Evolutionary conservation across 176 grass and related monocot species (phyloP), one percentile per base, ranked within the genome.

Genomic region (Juncus effusus): DNA sequence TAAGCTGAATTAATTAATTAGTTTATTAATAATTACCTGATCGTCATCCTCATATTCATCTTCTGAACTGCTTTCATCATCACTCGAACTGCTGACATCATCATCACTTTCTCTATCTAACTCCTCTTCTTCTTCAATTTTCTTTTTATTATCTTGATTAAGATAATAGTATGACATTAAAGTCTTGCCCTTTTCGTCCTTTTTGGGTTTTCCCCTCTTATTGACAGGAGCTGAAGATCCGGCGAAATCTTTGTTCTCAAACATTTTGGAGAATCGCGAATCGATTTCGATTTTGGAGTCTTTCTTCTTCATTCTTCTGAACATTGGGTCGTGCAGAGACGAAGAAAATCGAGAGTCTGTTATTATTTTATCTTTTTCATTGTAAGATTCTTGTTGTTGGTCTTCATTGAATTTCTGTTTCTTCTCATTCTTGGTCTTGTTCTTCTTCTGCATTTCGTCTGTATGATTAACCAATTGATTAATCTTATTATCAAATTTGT

Each of bases 151-250:
- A 2, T 96, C 78, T 56, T 78, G 79, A 61, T 83, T 81, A 58
- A 91, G 84, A 64, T 89, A 91, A 64, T 96, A 90, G 4, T 89
- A 74, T 44, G 88, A 64, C 59, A 96, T 67, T 19, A 88, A 85
- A 58, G 78, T 88, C 49, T 83, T 78, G 7, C 53, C 65, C 44
- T 51, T 67, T 2, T 65, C 60, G 56, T 57, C 86, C 81, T 79
- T 83, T 42, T 78, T 86, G 8, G 56, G 61, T 70, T 64, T 87
- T 37, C 87, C 84, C 3, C 82, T 78, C 85, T 91, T 96, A 77
- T 96, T 87, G 13, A 96, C 84, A 1, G 84, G 78, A 14, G 91
- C 92, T 0, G 61, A 56, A 1, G 85, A 82, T 2, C 79, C 52
- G 0, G 67, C 63, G 55, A 96, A 96, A 60, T 84, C 79, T 45